Percentiles rank a stretch among this genome's conserved stretches.
These are phyloP conservation scores for Oidium heveae DNA, from an alignment of 2,329 filamentous ascomycete species.

Conservation along the genomic window DNA sequence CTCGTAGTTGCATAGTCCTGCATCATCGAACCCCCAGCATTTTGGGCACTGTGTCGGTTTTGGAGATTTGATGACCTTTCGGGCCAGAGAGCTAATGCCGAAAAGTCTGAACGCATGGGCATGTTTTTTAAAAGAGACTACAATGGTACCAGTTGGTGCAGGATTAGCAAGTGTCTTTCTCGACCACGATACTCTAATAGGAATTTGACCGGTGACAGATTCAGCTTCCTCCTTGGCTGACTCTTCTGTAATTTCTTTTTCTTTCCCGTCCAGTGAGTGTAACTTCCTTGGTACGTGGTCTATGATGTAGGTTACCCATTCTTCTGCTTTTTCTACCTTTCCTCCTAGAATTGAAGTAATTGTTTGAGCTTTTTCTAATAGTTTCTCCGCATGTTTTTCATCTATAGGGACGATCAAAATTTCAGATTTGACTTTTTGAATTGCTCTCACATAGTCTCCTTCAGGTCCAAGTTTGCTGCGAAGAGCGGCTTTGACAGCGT, in stretches of 20 bases:
- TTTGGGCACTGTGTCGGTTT: neutral
- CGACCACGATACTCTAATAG: neutral
- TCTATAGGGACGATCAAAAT: neutral
- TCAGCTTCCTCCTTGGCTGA: neutral
- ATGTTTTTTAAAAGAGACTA: neutral
- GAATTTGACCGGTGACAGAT: neutral
- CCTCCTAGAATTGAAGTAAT: neutral
- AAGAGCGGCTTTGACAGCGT: neutral
- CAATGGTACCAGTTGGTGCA: neutral
- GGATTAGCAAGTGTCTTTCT: neutral
- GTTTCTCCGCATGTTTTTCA: neutral
- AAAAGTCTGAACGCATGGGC: neutral
- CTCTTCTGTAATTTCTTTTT: neutral
- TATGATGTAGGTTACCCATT: neutral
- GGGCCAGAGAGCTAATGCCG: neutral
- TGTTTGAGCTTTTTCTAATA: neutral
- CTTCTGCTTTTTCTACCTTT: neutral
- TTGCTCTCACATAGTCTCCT: neutral
- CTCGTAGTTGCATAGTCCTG: neutral
- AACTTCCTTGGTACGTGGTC: neutral
- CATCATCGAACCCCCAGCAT: neutral
- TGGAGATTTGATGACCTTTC: neutral
- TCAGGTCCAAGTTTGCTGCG: neutral
- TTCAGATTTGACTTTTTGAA: neutral
- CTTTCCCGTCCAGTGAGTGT: neutral